Conservation (phyloP, 2,329 filamentous ascomycete genomes). For the Zymoseptoria pseudotritici region DNA sequence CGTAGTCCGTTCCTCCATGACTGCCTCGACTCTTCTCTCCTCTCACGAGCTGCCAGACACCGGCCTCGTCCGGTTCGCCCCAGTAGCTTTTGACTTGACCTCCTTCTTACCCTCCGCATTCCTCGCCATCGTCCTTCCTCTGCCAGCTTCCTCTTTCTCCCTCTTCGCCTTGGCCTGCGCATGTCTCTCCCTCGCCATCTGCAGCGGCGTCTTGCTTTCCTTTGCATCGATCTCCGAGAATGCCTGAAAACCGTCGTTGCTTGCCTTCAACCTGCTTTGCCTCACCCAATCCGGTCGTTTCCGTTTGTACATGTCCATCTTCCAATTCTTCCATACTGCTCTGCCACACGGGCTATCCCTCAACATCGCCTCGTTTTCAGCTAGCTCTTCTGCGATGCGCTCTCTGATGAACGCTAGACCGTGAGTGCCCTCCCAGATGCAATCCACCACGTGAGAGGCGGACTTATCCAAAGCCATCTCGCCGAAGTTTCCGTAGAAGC, state of each 20-base stretch:
- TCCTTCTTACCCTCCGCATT: slow-evolving; percentile 2
- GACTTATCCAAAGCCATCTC: slow-evolving; percentile 54
- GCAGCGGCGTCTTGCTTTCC: slow-evolving; percentile 38
- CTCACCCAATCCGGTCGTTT: slow-evolving; percentile 56
- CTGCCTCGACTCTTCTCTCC: background rate
- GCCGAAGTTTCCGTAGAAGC: slow-evolving; percentile 54
- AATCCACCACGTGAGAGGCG: slow-evolving; percentile 61
- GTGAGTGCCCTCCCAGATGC: slow-evolving; percentile 56
- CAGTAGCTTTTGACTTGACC: background rate
- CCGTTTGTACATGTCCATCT: slow-evolving; percentile 63
- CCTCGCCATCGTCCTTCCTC: slow-evolving; percentile 7
- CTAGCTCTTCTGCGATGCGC: slow-evolving; percentile 57
- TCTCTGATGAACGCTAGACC: slow-evolving; percentile 61
- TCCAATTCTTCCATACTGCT: slow-evolving; percentile 67
- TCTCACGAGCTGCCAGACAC: background rate
- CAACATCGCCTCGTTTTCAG: slow-evolving; percentile 50
- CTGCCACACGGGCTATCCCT: slow-evolving; percentile 59
- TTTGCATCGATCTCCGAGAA: slow-evolving; percentile 40
- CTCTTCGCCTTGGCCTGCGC: slow-evolving; percentile 39
- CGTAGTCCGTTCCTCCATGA: too few species aligned
- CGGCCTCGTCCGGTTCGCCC: background rate
- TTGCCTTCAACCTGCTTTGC: slow-evolving; percentile 48
- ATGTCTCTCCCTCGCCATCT: slow-evolving; percentile 52
- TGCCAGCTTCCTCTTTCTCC: slow-evolving; percentile 22
- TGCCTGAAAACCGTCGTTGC: slow-evolving; percentile 43